Conservation (phyloP, 2,329 filamentous ascomycete species). For the Trichoderma sp. region DNA sequence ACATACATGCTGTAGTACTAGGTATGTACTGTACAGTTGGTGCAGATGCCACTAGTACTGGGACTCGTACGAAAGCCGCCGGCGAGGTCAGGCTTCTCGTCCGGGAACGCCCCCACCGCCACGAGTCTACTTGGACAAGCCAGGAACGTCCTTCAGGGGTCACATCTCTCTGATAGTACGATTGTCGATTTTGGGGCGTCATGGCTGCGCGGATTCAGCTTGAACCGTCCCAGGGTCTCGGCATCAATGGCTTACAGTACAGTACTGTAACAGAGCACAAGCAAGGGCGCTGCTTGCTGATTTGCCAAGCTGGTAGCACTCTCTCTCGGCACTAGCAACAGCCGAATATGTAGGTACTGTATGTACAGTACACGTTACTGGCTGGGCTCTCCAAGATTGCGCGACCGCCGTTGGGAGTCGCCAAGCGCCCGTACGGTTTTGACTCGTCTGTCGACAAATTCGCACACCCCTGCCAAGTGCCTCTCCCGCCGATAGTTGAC, state of each 20-base stretch:
- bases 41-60: not conserved
- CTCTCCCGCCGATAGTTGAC: not conserved
- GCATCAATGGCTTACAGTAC: too few relatives aligned
- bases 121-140: conserved; percentile 10
- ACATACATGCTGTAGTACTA: not conserved
- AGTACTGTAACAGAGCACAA: not conserved
- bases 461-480: not conserved
- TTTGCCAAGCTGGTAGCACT: not conserved
- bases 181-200: conserved; percentile 2
- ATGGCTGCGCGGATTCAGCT: not conserved
- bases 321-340: not conserved
- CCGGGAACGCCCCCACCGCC: conserved; percentile 17
- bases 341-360: not conserved
- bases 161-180: not conserved
- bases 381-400: conserved; percentile 1
- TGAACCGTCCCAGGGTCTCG: not conserved
- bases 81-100: conserved; percentile 6
- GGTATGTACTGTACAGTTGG: too few relatives aligned
- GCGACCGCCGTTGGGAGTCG: not conserved
- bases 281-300: not conserved
- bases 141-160: conserved; percentile 17
- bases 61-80: conserved; percentile 4
- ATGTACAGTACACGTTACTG: not conserved
- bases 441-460: not conserved
- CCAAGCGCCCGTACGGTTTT: conserved; percentile 1